Evolutionary conservation across 345 rosid genomes (phyloP).

Genomic region (Eucalyptus decipiens): DNA sequence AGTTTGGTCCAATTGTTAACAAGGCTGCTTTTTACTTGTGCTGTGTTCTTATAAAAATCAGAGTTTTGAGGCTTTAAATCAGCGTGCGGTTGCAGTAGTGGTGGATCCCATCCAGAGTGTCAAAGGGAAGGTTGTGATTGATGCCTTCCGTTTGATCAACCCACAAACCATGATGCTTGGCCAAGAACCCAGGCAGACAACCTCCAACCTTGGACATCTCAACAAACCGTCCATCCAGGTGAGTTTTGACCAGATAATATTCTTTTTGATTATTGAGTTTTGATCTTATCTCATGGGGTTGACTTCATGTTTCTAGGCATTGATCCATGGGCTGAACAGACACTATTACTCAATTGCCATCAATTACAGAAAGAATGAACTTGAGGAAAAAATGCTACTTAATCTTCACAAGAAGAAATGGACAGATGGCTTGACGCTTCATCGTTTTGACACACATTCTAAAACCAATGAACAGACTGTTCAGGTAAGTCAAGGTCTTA

Average conservation of each 20-base stretch:
- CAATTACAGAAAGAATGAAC: slow-evolving; percentile 93
- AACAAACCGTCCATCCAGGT: slow-evolving; percentile 96
- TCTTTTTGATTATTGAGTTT: neutral
- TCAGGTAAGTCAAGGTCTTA: slow-evolving; percentile 38
- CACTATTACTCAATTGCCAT: slow-evolving; percentile 98
- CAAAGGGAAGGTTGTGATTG: slow-evolving; percentile 96
- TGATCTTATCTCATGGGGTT: neutral
- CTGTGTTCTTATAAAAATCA: neutral
- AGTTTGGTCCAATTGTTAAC: neutral
- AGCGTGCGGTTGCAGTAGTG: slow-evolving; percentile 96
- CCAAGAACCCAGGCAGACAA: slow-evolving; percentile 96
- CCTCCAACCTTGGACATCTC: slow-evolving; percentile 96
- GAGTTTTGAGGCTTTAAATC: slow-evolving; percentile 99
- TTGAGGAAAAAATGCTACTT: slow-evolving; percentile 95
- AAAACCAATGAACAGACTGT: slow-evolving; percentile 89
- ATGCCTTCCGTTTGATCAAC: slow-evolving; percentile 90
- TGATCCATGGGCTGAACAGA: slow-evolving; percentile 95
- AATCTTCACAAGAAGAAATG: slow-evolving; percentile 99
- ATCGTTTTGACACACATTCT: slow-evolving; percentile 77
- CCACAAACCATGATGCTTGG: slow-evolving; percentile 99
- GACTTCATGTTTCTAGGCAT: slow-evolving; percentile 38
- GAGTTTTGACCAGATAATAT: neutral
- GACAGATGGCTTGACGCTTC: slow-evolving; percentile 95
- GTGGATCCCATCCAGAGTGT: slow-evolving; percentile 98
- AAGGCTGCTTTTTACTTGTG: neutral